Base-by-base conservation (phyloP, 495 filamentous ascomycete genomes). In the Penicillium salamii region DNA sequence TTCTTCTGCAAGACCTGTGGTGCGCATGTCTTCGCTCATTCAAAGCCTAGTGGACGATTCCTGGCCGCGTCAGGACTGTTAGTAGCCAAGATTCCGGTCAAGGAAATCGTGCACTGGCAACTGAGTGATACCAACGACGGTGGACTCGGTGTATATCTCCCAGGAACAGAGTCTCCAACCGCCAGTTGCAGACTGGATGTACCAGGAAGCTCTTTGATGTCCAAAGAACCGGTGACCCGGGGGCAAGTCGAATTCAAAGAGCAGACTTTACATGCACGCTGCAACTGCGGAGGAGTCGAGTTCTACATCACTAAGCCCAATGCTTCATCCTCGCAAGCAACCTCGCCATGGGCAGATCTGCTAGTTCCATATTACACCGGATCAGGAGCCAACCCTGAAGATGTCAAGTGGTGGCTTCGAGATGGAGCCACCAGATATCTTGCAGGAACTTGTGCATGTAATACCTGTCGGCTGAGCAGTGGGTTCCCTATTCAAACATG, bases 1-100 rank as follows among this genome's bases (percentile, higher is more conserved):
- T 79, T 80, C 53, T 88, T 88, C 64, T 91, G 88, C 63, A 54
- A 59, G n/a, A 80, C 65, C 12, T 91, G 87, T 52, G 86, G 86
- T 24, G 79, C 81, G 20, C 83, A 87, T 53, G 69, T 83, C 52
- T 82, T 86, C 44, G 58, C 64, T 5, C 62, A 65, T 34, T 35
- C 46, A 21, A 52, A 58, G 44, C 48, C 62, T 3, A 54, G 42
- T 5, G 71, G 62, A 9, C 66, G 60, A 23, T 76, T 70, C 50
- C 52, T 66, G 29, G 78, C 83, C 39, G 64, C 59, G 20, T 76
- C 63, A 21, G 75, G 72, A 1, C 34, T 57, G 35, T 58, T 77
- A 8, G 58, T 72, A 15, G 64, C 67, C 13, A 55, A 58, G 26
- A 54, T 50, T 56, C 71, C 54, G 62, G 73, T 76, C 13, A 55